Conservation (phyloP, 192 early-diverging fungal species). For the Pilaira anomala region DNA sequence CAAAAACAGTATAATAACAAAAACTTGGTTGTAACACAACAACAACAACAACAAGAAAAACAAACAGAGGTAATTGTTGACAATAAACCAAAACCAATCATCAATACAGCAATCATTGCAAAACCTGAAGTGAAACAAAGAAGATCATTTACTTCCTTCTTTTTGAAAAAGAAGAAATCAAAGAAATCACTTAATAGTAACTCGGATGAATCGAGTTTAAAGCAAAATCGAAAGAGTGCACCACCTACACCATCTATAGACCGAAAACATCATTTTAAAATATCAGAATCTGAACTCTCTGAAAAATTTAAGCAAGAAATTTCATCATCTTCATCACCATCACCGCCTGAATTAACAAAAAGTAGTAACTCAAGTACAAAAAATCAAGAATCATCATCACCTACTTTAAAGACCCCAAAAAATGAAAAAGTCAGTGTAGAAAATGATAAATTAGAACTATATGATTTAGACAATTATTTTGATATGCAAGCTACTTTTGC, state of each 20-base stretch:
- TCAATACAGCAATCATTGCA: not conserved
- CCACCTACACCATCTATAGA: not conserved
- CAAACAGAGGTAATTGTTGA: not conserved
- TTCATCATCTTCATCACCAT: too few species aligned
- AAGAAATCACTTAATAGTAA: not conserved
- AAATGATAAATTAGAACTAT: conserved; percentile 5
- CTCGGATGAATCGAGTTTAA: not conserved
- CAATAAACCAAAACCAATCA: not conserved
- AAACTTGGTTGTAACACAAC: not conserved
- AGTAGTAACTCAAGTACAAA: not conserved
- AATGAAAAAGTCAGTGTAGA: too few species aligned
- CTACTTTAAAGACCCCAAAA: too few species aligned
- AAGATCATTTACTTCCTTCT: conserved; percentile 12
- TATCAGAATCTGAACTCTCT: not conserved
- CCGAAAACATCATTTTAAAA: too few species aligned
- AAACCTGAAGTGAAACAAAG: not conserved
- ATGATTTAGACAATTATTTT: conserved; percentile 7
- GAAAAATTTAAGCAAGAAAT: not conserved
- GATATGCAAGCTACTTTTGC: conserved; percentile 17
- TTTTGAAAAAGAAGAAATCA: conserved; percentile 10
- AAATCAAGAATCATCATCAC: too few species aligned
- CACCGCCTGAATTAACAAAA: too few species aligned
- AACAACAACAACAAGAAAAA: not conserved
- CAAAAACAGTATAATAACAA: not conserved
- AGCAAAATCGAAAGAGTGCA: conserved; percentile 9